phyloP scores from a whole-genome alignment of 106 monocot species.

The Dendrobium officinale region DNA sequence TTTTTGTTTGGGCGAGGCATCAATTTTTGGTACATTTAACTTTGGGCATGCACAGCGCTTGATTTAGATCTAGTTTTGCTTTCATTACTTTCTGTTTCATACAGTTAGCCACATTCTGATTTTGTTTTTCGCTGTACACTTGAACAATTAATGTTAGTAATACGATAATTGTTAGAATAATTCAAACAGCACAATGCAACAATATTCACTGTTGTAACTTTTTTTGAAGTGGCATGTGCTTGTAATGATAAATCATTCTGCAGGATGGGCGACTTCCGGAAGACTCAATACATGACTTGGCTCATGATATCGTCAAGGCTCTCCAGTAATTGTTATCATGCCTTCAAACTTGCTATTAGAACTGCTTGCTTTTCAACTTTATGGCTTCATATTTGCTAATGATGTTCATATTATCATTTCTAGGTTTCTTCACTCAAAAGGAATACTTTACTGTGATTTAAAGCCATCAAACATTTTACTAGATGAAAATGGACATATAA shows the following conservation, averaged over 20 bases:
- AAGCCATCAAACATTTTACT: constrained; percentile 98
- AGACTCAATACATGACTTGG: constrained; percentile 91
- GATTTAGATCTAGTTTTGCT: too few relatives aligned
- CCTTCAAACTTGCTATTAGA: background rate
- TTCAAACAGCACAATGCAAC: too few relatives aligned
- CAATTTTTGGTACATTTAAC: too few relatives aligned
- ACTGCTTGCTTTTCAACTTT: background rate
- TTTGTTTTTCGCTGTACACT: too few relatives aligned
- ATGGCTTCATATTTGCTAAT: background rate
- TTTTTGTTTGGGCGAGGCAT: too few relatives aligned
- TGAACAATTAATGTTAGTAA: too few relatives aligned
- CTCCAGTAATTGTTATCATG: constrained; percentile 53
- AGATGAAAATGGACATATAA: constrained; percentile 84
- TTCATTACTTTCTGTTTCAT: too few relatives aligned
- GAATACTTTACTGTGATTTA: constrained; percentile 83
- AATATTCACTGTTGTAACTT: background rate
- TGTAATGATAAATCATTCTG: constrained; percentile 8
- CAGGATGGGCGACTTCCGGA: constrained; percentile 85
- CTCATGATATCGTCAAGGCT: constrained; percentile 76
- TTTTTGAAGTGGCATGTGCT: background rate
- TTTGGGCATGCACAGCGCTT: too few relatives aligned
- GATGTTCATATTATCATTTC: background rate
- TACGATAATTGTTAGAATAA: too few relatives aligned
- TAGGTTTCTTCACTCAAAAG: constrained; percentile 91
- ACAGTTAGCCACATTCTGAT: too few relatives aligned